These are phyloP conservation scores for Citeromyces siamensis DNA, from an alignment of 1,139 yeast species.

Conservation along the genomic window DNA sequence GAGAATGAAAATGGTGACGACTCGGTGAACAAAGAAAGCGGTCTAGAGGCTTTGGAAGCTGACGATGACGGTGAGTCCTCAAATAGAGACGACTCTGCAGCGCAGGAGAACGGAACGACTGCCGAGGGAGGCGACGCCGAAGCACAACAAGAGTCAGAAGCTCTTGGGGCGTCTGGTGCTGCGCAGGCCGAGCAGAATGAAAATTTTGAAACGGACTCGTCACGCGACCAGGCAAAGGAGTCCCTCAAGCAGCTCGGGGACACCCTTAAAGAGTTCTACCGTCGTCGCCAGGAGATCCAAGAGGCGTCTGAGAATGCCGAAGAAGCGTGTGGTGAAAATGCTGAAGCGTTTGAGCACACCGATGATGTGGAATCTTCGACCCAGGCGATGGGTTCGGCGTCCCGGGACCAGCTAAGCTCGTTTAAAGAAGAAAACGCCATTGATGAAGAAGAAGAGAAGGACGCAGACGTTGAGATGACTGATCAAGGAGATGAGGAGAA, in stretches of 20 bases:
- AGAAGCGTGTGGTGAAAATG: conserved; percentile 45
- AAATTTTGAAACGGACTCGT: conserved; percentile 23
- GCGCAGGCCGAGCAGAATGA: conserved; percentile 31
- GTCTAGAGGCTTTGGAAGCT: conserved; percentile 30
- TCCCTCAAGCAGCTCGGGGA: conserved; percentile 85
- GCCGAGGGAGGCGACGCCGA: conserved; percentile 73
- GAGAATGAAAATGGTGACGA: conserved; percentile 16
- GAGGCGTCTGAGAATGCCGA: conserved; percentile 43
- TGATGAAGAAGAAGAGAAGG: conserved; percentile 42
- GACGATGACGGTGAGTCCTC: conserved; percentile 37
- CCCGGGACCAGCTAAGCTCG: conserved; percentile 64
- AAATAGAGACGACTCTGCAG: conserved; percentile 51
- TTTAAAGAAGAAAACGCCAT: conserved; percentile 81
- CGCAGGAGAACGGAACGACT: conserved; percentile 60
- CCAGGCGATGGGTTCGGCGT: conserved; percentile 89
- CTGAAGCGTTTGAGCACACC: conserved; percentile 92
- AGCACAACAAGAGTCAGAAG: conserved; percentile 54
- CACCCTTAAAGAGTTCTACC: conserved; percentile 81
- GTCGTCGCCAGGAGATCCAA: conserved; percentile 77
- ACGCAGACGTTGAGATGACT: conserved; percentile 12
- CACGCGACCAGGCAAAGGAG: conserved; percentile 66
- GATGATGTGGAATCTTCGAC: conserved; percentile 65
- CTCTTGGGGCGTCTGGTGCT: conserved; percentile 61
- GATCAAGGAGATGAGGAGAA: conserved; percentile 15
- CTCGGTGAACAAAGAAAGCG: conserved; percentile 6